phyloP scores from a whole-genome alignment of 192 early-diverging fungal species.

The Umbelopsis sp. region DNA sequence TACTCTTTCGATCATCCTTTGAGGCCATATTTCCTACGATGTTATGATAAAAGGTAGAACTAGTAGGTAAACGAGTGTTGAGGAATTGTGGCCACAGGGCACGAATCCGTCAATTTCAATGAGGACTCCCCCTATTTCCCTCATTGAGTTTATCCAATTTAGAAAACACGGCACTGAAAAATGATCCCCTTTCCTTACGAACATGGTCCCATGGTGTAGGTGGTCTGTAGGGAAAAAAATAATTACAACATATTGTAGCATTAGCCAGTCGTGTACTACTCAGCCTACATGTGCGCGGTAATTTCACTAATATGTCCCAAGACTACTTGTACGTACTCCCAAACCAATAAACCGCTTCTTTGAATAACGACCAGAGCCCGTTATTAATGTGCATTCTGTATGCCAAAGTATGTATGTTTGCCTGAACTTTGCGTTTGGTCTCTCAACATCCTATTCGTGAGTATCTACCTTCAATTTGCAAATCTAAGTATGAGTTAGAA shows the following conservation, averaged over 20 bases:
- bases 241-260: too few relatives aligned
- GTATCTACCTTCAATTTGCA: too few relatives aligned
- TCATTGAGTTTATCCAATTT: conserved; percentile 12
- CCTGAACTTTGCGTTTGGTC: not conserved
- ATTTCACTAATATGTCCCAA: too few relatives aligned
- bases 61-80: not conserved
- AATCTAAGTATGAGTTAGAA: too few relatives aligned
- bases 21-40: not conserved
- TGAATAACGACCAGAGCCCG: not conserved
- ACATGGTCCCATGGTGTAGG: too few relatives aligned
- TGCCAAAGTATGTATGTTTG: not conserved
- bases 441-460: not conserved
- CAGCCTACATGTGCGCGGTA: too few relatives aligned
- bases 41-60: not conserved
- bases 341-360: not conserved
- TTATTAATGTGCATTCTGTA: not conserved
- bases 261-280: too few relatives aligned
- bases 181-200: not conserved
- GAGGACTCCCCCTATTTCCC: not conserved
- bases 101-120: conserved; percentile 1
- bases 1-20: not conserved
- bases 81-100: not conserved
- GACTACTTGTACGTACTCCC: too few relatives aligned
- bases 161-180: not conserved
- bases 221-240: too few relatives aligned